These are phyloP conservation scores for Spirogloea muscicola DNA, from an alignment of 139 green algal species.

Conservation along the genomic window DNA sequence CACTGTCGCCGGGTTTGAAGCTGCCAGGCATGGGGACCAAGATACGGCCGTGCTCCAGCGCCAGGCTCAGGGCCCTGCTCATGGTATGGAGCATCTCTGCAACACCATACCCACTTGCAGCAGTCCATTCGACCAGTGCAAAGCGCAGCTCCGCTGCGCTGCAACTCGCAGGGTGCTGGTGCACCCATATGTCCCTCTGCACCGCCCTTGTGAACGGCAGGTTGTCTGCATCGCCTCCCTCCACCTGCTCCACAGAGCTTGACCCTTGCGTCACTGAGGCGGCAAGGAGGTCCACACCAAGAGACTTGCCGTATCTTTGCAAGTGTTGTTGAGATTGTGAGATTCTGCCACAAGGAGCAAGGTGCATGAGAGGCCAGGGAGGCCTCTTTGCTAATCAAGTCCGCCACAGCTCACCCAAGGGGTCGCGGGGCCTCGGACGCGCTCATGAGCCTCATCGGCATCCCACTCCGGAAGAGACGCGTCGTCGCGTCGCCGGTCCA, in stretches of 20 bases:
- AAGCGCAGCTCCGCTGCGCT: slow-evolving; percentile 18
- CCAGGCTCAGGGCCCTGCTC: slow-evolving; percentile 8
- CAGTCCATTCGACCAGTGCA: slow-evolving; percentile 14
- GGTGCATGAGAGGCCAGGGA: not conserved
- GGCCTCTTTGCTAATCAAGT: not conserved
- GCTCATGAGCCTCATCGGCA: not conserved
- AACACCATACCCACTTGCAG: slow-evolving; percentile 10
- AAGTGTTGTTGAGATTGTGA: too few relatives aligned
- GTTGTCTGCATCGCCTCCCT: slow-evolving; percentile 9
- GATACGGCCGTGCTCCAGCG: slow-evolving; percentile 10
- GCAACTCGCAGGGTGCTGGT: slow-evolving; percentile 8
- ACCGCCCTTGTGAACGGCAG: slow-evolving; percentile 7
- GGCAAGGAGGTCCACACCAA: too few relatives aligned
- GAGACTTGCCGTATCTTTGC: too few relatives aligned
- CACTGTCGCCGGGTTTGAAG: too few relatives aligned
- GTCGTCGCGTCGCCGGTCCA: slow-evolving; percentile 3
- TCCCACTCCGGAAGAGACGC: too few relatives aligned
- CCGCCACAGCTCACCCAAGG: not conserved
- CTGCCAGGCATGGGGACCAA: too few relatives aligned
- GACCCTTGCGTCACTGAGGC: too few relatives aligned
- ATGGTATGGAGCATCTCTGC: slow-evolving; percentile 29
- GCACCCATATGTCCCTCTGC: slow-evolving; percentile 30
- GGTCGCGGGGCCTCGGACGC: not conserved
- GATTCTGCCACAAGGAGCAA: too few relatives aligned
- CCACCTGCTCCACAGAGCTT: not conserved